These are phyloP conservation scores for Phalaenopsis aphrodite DNA, from an alignment of 106 monocot genomes.

Conservation along the genomic window DNA sequence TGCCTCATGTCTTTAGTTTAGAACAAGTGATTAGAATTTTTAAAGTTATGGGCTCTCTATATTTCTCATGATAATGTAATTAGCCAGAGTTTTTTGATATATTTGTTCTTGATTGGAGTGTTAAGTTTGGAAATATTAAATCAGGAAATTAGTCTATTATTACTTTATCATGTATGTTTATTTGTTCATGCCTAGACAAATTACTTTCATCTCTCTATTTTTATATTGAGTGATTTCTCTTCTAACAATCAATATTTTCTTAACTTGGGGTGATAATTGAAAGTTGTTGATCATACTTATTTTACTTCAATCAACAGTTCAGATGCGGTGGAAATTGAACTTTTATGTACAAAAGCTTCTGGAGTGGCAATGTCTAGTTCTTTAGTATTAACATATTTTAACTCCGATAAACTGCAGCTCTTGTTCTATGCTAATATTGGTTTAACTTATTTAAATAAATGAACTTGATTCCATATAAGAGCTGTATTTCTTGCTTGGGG, in stretches of 20 bases:
- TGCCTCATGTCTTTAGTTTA: no score
- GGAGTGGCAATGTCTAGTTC: not conserved
- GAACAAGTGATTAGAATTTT: no score
- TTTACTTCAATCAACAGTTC: not conserved
- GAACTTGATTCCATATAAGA: not conserved
- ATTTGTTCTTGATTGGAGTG: no score
- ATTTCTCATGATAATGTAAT: no score
- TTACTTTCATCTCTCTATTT: no score
- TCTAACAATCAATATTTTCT: not conserved
- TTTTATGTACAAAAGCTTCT: not conserved
- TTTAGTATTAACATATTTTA: not conserved
- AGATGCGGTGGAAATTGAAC: not conserved
- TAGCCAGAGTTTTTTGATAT: no score
- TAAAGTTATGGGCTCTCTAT: no score
- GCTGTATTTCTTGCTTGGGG: not conserved
- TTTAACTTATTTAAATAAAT: not conserved
- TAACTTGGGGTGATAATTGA: not conserved
- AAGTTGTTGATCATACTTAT: not conserved
- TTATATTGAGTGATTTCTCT: no score
- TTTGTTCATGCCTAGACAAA: no score
- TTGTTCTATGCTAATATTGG: not conserved
- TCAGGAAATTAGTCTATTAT: no score
- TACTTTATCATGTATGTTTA: no score
- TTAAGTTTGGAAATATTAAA: no score
- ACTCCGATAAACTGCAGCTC: not conserved